These are phyloP conservation scores for Fabrea salina DNA, from an alignment of 169 alveolate genomes.

Conservation along the genomic window DNA sequence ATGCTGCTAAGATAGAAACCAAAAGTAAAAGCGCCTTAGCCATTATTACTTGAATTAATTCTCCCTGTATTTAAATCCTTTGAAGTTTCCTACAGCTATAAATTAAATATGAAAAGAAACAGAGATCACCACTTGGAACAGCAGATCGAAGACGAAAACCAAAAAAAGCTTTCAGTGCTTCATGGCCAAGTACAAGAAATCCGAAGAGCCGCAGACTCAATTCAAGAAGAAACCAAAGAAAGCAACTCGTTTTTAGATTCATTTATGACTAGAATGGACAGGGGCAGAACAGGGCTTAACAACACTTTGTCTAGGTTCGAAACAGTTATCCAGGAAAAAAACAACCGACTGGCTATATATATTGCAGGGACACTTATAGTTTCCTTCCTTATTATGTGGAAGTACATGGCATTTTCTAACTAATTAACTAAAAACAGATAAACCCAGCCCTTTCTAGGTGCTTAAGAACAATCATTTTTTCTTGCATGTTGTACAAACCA, in stretches of 20 bases:
- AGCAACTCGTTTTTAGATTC: not conserved
- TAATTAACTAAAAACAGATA: not conserved
- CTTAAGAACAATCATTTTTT: not conserved
- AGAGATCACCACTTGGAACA: not conserved
- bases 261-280: not conserved
- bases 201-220: not conserved
- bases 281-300: not conserved
- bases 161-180: not conserved
- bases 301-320: conserved; percentile 1
- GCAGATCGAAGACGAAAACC: not conserved
- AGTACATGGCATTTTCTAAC: not conserved
- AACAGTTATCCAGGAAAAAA: not conserved
- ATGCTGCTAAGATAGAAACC: not conserved
- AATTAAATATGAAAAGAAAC: not conserved
- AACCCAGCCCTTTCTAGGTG: conserved; percentile 35
- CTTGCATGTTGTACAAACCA: conserved; percentile 16
- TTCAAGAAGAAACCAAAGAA: conserved; percentile 4
- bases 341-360: not conserved
- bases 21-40: not conserved
- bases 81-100: too few species aligned
- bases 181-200: conserved; percentile 25
- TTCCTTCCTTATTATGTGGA: conserved; percentile 13
- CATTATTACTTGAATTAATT: not conserved
- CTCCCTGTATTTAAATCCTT: not conserved
- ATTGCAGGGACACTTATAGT: conserved; percentile 16